Evolutionary conservation across 805 yeast genomes (phyloP).

Genomic region (Kazachstania bromeliacearum): DNA sequence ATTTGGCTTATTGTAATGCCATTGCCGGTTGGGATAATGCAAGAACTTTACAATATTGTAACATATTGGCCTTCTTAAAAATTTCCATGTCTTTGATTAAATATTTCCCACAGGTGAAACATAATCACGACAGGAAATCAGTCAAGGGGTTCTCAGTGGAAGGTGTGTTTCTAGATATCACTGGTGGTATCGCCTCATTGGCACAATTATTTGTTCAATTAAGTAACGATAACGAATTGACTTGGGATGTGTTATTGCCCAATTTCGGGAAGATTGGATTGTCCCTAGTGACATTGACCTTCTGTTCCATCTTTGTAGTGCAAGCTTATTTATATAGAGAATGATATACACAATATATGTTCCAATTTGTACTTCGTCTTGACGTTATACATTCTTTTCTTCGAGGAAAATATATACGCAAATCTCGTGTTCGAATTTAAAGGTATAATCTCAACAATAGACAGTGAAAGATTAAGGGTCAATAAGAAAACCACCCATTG

Average conservation of each 20-base stretch:
- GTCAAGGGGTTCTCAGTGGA: constrained; percentile 80
- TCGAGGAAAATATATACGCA: too few relatives aligned
- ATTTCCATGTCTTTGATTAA: constrained; percentile 41
- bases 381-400: too few relatives aligned
- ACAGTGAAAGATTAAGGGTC: too few relatives aligned
- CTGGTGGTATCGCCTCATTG: constrained; percentile 31
- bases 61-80: constrained; percentile 30
- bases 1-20: constrained; percentile 8
- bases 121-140: constrained; percentile 67
- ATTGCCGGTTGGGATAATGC: constrained; percentile 16
- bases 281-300: constrained; percentile 31
- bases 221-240: constrained; percentile 15
- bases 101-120: constrained; percentile 74
- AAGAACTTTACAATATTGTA: constrained; percentile 19
- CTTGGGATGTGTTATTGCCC: constrained; percentile 18
- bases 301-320: constrained; percentile 31
- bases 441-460: too few relatives aligned
- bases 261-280: constrained; percentile 35
- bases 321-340: too few relatives aligned
- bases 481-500: too few relatives aligned
- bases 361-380: too few relatives aligned
- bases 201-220: constrained; percentile 20
- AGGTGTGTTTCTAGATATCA: constrained; percentile 30
- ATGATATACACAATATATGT: too few relatives aligned
- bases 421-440: too few relatives aligned